These are phyloP conservation scores for Blastomyces gilchristii DNA, from an alignment of 2,329 filamentous ascomycete genomes.

Conservation along the genomic window DNA sequence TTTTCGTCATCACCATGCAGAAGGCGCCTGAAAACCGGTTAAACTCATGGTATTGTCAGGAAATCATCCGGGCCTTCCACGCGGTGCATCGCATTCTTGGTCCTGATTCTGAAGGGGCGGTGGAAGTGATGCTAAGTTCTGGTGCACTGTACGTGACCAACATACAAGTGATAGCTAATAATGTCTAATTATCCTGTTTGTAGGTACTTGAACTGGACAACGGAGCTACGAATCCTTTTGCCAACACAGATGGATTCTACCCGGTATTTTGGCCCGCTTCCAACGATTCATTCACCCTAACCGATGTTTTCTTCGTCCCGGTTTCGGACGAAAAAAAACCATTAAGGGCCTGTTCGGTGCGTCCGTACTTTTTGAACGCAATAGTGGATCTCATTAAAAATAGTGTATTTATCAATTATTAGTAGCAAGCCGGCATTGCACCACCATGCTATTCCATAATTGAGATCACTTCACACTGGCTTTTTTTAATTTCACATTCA, in stretches of 20 bases:
- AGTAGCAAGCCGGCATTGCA: too few relatives aligned
- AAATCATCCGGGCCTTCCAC: conserved; percentile 42
- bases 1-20: conserved; percentile 46
- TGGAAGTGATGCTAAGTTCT: conserved; percentile 41
- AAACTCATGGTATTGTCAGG: conserved; percentile 36
- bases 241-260: conserved; percentile 49
- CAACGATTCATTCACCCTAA: not conserved
- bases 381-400: too few relatives aligned
- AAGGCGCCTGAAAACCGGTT: conserved; percentile 47
- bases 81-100: conserved; percentile 40
- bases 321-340: conserved; percentile 24
- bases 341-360: too few relatives aligned
- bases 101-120: conserved; percentile 40
- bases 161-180: not conserved
- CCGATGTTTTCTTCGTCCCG: conserved; percentile 19
- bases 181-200: not conserved
- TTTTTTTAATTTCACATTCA: too few relatives aligned
- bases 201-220: conserved; percentile 40
- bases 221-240: conserved; percentile 41
- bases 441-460: too few relatives aligned
- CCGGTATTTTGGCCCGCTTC: conserved; percentile 41
- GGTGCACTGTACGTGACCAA: conserved; percentile 34
- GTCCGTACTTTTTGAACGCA: too few relatives aligned
- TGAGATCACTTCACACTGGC: too few relatives aligned
- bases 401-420: too few relatives aligned